Base-by-base conservation (phyloP, 2,329 filamentous ascomycete genomes). In the Beauveria sp. region DNA sequence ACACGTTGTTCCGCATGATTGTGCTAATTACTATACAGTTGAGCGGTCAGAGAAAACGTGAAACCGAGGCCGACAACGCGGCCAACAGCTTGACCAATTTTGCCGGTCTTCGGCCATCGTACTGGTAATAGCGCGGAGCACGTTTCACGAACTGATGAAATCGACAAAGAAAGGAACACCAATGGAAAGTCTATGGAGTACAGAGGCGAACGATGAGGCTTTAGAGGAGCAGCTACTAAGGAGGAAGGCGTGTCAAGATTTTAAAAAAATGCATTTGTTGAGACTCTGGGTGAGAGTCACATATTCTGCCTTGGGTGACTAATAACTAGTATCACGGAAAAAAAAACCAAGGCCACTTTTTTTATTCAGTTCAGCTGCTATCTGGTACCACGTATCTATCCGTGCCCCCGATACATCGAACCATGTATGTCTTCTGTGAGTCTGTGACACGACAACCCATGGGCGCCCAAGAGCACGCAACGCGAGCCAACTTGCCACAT, bases 21-120 rank as follows among this genome's bases (percentile, higher is more conserved):
- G 16, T 31, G n/a, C 55, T 60, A 59, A 61, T 34, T 28, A 59
- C 31, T 26, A 46, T 64, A 42, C 66, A 88, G 86, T 73, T 88
- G 69, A 83, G 83, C 50, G 89, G 89, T 18, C 88, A 91, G 69
- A 80, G 88, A 64, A 90, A 89, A 74, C 88, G 85, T 69, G 88
- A 90, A 62, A 82, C 87, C 63, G 78, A 80, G 24, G 80, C 79
- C 62, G 77, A 73, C 62, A 60, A 70, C 12, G 63, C 70, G n/a
- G 34, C 77, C 18, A 76, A 80, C 60, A 74, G 79, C 5, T 66
- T 82, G 66, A 78, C 82, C 26, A 82, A 79, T 67, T 86, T 88
- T 71, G 77, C 82, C 43, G 84, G 84, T 20, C 71, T 87, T 67
- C 77, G 84, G 65, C 83, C 84, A 60, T 76, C 82, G 22, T 86